A percentile compares a stretch with the other conserved stretches of the same genome.
These are phyloP conservation scores for Camellia granthamiana DNA, from an alignment of 148 eudicot species.

Conservation along the genomic window DNA sequence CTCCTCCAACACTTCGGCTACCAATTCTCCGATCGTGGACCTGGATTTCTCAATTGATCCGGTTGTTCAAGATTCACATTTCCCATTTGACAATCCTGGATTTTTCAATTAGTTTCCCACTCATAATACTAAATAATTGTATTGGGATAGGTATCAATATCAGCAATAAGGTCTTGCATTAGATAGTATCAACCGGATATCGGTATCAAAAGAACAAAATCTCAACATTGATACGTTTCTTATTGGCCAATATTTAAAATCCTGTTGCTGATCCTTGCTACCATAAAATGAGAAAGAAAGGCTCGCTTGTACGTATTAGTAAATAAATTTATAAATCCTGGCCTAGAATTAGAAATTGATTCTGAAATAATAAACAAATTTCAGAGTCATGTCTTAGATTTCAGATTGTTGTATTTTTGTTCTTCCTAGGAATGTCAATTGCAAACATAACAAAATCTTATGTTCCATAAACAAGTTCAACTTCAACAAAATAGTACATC, in stretches of 20 bases:
- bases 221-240: too few species aligned
- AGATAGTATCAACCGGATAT: too few species aligned
- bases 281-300: not conserved
- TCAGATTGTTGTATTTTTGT: not conserved
- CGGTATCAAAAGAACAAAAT: too few species aligned
- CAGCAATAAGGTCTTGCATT: too few species aligned
- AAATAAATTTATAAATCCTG: not conserved
- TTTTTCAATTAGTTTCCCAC: constrained; percentile 32
- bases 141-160: too few species aligned
- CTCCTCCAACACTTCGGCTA: constrained; percentile 63
- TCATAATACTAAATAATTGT: not conserved
- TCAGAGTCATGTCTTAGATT: not conserved
- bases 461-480: not conserved
- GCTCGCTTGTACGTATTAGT: not conserved
- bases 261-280: not conserved
- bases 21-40: constrained; percentile 64
- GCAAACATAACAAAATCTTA: not conserved
- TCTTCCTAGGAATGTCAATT: not conserved
- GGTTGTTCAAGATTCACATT: constrained; percentile 39
- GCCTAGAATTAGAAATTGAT: constrained; percentile 6
- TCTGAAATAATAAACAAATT: constrained; percentile 9
- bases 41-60: constrained; percentile 54
- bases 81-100: constrained; percentile 46
- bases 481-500: not conserved
- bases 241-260: too few species aligned